Conservation (phyloP, 164 flowering plant species). For the Magnolia kwangsiensis region DNA sequence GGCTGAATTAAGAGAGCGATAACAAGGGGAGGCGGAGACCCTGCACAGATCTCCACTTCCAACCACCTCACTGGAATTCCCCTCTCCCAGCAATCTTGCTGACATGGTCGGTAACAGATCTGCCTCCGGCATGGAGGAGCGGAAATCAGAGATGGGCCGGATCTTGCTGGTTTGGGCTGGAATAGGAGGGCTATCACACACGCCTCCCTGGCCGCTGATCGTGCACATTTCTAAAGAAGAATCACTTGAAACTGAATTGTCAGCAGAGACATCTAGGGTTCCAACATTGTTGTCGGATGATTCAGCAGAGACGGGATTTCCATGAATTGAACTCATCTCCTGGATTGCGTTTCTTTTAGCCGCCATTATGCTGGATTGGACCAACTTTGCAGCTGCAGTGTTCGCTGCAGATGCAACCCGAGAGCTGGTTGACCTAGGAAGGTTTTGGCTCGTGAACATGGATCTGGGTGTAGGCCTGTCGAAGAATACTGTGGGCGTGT, state of each 20-base stretch:
- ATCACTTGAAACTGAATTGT: conserved; percentile 10
- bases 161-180: conserved; percentile 3
- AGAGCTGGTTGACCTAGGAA: background rate
- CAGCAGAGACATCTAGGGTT: background rate
- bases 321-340: background rate
- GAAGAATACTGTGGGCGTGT: conserved; percentile 16
- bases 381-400: conserved; percentile 27
- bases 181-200: conserved; percentile 21
- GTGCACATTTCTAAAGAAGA: conserved; percentile 11
- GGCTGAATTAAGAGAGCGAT: conserved; percentile 26
- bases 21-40: conserved; percentile 16
- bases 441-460: conserved; percentile 1
- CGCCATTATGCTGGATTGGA: conserved; percentile 16
- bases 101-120: conserved; percentile 23
- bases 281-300: background rate
- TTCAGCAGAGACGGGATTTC: background rate
- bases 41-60: conserved; percentile 14
- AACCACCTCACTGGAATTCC: background rate
- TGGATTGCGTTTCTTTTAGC: background rate
- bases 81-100: conserved; percentile 10
- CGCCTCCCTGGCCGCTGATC: background rate
- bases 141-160: conserved; percentile 15
- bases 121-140: conserved; percentile 30
- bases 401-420: conserved; percentile 1
- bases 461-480: conserved; percentile 3